Base-by-base conservation (phyloP, 169 alveolate species). In the Cytauxzoon felis region DNA sequence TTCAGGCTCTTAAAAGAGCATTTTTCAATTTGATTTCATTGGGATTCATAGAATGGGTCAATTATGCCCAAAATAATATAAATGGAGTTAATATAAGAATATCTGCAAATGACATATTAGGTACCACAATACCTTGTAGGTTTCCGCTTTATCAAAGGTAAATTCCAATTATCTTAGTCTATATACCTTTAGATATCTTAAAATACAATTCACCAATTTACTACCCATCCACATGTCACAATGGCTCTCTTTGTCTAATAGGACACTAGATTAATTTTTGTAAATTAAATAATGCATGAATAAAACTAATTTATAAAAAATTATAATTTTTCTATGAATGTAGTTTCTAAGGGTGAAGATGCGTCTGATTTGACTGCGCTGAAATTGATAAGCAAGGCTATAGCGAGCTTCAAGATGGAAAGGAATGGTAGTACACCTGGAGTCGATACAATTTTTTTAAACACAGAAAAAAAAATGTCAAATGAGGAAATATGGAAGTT, bases 31-130 rank as follows among this genome's bases (percentile, higher is more conserved):
- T 73, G 43, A 57, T 73, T 6, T n/a, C 33, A 26, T n/a, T n/a
- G 40, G 84, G 84, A 9, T 34, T 73, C 16, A 16, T 73, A 11
- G 84, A 73, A 29, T 73, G 84, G 84, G 84, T 73, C 2, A 53
- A 63, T 51, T 62, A 38, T 9, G 43, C 59, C 19, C 53, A 53
- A 26, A 73, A 62, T 36, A 49, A 68, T 60, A 49, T 62, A 16
- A 70, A 62, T 16, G 32, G 33, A 26, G 45, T 60, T 2, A 19
- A 27, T 9, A 40, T 40, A 18, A 23, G 42, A 47, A 29, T 43
- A 21, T 11, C 32, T 0, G 32, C 43, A 3, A 29, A 40, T 32
- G 84, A 73, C 71, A 47, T 56, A 13, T 68, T 53, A 6, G 84
- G 79, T 24, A 16, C 26, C 16, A 49, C 24, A 5, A 53, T 58